Evolutionary conservation across 345 rosid species (phyloP), one percentile per base, ranked within the genome.

Genomic region (Salix purpurea): DNA sequence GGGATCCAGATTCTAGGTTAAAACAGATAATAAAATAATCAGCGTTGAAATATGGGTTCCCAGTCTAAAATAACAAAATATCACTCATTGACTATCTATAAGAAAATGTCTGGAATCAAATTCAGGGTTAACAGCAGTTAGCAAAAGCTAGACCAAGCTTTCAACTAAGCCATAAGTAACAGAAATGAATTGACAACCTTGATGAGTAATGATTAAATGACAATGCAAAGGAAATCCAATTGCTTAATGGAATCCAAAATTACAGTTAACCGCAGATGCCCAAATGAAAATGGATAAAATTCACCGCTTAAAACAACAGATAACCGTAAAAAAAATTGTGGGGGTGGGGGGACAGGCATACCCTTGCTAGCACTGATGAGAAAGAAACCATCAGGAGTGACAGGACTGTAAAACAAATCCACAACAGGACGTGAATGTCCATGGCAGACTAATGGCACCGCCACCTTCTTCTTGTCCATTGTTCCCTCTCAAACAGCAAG

Each of bases 351-450:
- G 4, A 26, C 62, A 58, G 14, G 32, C 79, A 40, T 76, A 92
- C 92, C 97, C 83, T 92, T 92, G 86, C 97, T 92, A 69, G 97
- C 97, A 84, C 92, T 90, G 56, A 92, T 88, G 81, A 90, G 89
- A 71, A 92, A 92, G 85, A 88, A 92, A 5, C 97, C 97, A 92
- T 92, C 97, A 23, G 91, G 94, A 69, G 97, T 90, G 64, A 86
- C 77, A 50, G 94, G 97, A 80, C 92, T 92, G 80, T 90, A 92
- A 79, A 84, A 85, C 32, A 92, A 87, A 87, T 87, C 94, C 69
- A 92, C 94, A 32, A 92, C 94, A 13, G 97, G 97, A 69, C 94
- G 90, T 23, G 97, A 92, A 87, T 92, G 97, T 13, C 94, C 94
- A 65, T 92, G 97, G 86, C 94, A 92, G 11, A 92, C 92, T 82